Conservation (phyloP, 2,329 filamentous ascomycete genomes). For the Thelonectria blattea region DNA sequence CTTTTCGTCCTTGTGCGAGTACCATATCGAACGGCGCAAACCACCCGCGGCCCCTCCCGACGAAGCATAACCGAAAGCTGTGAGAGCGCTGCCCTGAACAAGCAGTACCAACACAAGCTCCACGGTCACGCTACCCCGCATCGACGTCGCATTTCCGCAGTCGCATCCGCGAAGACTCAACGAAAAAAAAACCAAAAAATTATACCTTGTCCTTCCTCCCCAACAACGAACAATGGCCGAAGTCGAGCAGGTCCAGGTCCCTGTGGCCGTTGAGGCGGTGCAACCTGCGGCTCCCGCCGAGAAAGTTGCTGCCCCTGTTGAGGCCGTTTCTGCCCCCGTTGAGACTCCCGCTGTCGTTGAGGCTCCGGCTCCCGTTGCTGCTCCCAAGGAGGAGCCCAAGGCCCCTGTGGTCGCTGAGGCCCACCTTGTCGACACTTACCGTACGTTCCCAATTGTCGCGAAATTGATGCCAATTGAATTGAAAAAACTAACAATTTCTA, state of each 20-base stretch:
- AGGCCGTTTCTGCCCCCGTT: neutral
- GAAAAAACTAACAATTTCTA: constrained; percentile 41
- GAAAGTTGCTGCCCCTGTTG: neutral
- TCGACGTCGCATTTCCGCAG: constrained; percentile 30
- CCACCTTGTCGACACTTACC: constrained; percentile 76
- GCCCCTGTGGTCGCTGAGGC: constrained; percentile 73
- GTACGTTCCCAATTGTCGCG: constrained; percentile 50
- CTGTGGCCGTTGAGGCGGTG: constrained; percentile 27
- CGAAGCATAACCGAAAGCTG: constrained; percentile 36
- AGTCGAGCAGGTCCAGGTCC: constrained; percentile 31
- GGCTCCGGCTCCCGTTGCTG: constrained; percentile 1
- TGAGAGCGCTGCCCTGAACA: constrained; percentile 31
- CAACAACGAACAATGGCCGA: constrained; percentile 34
- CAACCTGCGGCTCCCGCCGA: constrained; percentile 4
- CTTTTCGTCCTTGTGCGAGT: constrained; percentile 1
- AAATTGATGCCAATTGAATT: constrained; percentile 7
- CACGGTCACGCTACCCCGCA: constrained; percentile 38
- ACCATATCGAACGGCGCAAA: constrained; percentile 16
- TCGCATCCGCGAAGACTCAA: constrained; percentile 27
- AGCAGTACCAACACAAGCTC: constrained; percentile 37
- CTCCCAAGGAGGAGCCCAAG: constrained; percentile 42
- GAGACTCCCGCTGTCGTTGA: neutral
- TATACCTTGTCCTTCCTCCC: constrained; percentile 12
- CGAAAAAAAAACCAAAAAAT: constrained; percentile 25
- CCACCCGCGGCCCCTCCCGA: constrained; percentile 28